phyloP scores from a whole-genome alignment of 2,329 filamentous ascomycete genomes.

The Achaetomium macrosporum region DNA sequence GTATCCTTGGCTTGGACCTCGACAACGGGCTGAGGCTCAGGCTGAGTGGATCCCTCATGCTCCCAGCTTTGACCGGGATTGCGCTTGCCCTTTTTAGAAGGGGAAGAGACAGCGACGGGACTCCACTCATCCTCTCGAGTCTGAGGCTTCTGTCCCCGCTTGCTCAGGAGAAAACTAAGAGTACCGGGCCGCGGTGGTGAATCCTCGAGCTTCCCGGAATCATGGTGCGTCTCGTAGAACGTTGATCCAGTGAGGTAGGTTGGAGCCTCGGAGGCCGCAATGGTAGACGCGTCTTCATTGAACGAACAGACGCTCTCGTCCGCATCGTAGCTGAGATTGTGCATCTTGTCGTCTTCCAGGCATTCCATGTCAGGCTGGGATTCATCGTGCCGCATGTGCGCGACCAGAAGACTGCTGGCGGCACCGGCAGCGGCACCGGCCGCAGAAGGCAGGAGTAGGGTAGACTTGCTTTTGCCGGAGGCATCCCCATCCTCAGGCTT shows the following conservation, averaged over 20 bases:
- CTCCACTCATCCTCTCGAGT: constrained; percentile 3
- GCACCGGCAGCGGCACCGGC: constrained; percentile 9
- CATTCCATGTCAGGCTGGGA: constrained; percentile 5
- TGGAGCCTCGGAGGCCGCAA: constrained; percentile 21
- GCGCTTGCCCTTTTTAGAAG: constrained; percentile 19
- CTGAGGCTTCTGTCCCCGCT: constrained; percentile 2
- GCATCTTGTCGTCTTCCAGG: constrained; percentile 7
- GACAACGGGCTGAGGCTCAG: background rate
- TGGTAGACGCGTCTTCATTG: constrained; percentile 22
- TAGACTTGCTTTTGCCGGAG: constrained; percentile 5
- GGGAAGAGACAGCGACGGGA: background rate
- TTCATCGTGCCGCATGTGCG: constrained; percentile 17
- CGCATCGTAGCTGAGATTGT: constrained; percentile 4
- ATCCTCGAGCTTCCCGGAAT: constrained; percentile 11
- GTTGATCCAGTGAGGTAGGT: constrained; percentile 22
- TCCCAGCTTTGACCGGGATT: constrained; percentile 17
- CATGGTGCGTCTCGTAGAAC: constrained; percentile 17
- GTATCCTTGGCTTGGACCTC: background rate
- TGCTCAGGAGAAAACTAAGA: constrained; percentile 11
- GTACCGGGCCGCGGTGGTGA: constrained; percentile 13
- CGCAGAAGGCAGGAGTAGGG: constrained; percentile 6
- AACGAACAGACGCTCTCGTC: constrained; percentile 19
- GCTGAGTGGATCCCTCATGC: background rate
- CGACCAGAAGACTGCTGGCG: constrained; percentile 15
- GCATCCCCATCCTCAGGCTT: constrained; percentile 12